Evolutionary conservation across 192 early-diverging fungal genomes (phyloP).

Genomic region (Martensiomyces pterosporus): DNA sequence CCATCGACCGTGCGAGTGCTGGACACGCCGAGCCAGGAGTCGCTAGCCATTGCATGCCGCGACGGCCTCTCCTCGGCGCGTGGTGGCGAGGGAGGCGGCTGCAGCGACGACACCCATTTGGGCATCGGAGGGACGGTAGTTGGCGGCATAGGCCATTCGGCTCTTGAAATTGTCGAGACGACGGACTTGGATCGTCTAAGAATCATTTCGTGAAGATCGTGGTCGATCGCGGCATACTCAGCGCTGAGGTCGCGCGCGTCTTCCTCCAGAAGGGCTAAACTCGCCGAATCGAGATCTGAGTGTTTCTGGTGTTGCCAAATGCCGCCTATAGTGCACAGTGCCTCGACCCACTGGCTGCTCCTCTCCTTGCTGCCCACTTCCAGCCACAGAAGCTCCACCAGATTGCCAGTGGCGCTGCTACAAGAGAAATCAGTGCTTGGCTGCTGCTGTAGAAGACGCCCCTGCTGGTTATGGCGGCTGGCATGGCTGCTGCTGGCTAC

Average conservation of each 20-base stretch:
- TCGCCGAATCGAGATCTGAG: too few relatives aligned
- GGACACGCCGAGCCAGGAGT: neutral
- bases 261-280: too few relatives aligned
- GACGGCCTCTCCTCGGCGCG: neutral
- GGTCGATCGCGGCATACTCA: too few relatives aligned
- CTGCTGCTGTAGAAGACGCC: too few relatives aligned
- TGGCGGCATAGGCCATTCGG: constrained; percentile 42
- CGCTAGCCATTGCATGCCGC: neutral
- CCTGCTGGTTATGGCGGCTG: too few relatives aligned
- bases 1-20: too few relatives aligned
- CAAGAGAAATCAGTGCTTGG: constrained; percentile 5
- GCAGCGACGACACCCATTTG: neutral
- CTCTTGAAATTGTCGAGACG: constrained; percentile 27
- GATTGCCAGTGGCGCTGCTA: neutral
- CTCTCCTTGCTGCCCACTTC: constrained; percentile 5
- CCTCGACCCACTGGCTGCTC: constrained; percentile 12
- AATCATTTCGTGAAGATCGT: neutral
- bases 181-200: constrained; percentile 29
- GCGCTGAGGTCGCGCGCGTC: too few relatives aligned
- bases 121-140: constrained; percentile 5
- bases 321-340: constrained; percentile 9
- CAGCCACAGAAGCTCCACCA: constrained; percentile 7
- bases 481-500: too few relatives aligned
- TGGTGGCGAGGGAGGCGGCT: neutral
- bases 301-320: too few relatives aligned